Evolutionary conservation across 371 early-diverging fungal species (phyloP), one percentile per base, ranked within the genome.

Genomic region (Mucor velutinosus): DNA sequence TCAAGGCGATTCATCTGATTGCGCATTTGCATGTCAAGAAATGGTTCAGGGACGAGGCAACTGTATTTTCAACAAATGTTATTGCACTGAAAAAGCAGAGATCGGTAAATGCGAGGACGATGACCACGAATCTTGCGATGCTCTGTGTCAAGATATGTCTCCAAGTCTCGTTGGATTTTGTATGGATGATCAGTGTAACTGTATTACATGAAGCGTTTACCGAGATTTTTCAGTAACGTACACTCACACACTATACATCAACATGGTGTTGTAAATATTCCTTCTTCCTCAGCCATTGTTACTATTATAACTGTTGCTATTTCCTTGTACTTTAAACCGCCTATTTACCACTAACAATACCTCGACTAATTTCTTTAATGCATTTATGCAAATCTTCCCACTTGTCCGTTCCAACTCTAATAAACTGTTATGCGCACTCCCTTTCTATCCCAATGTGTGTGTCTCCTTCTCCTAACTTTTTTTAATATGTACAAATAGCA

Each of bases 91-190:
- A 55, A 60, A 70, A 21, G 60, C 72, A 61, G 76, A 69, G n/a
- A 62, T 74, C 30, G 72, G 73, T 33, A 67, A 68, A 60, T 76
- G 76, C 21, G 71, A 76, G 53, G 78, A 80, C 49, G 70, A 77
- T 37, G 71, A 80, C 41, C 80, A 80, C 45, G 80, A 80, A 65
- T 66, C 64, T 17, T 80, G 80, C 49, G 76, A 80, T 61, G 72
- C 80, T 23, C 55, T 77, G 27, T 80, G 80, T 67, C 76, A 77
- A 70, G 76, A 76, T 49, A 71, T 80, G 64, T 73, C 76, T 32
- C 53, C 71, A 56, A 62, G 60, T 29, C 51, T 73, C 10, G 47
- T 77, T 64, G 80, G 80, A 6, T 71, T 77, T 30, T 80, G 80
- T 65, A 74, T 74, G 72, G 72, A 77, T 60, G 72, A 66, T 32